These are phyloP conservation scores for Candida maris DNA, from an alignment of 805 yeast genomes.

Conservation along the genomic window DNA sequence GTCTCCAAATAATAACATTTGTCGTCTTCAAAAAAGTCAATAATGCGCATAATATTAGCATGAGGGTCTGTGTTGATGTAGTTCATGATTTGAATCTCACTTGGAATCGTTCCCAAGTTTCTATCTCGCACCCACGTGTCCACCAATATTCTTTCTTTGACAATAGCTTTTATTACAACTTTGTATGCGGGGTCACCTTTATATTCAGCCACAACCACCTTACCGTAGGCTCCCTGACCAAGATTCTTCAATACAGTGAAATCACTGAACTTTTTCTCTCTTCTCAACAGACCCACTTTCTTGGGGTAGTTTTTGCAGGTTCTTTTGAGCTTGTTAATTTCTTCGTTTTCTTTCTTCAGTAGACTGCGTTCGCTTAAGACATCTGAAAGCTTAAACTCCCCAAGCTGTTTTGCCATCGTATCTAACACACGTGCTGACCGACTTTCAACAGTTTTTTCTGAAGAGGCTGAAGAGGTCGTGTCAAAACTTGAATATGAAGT, in stretches of 20 bases:
- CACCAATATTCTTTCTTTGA: slow-evolving; percentile 87
- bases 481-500: slow-evolving; percentile 11
- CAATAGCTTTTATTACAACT: slow-evolving; percentile 83
- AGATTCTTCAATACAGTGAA: slow-evolving; percentile 68
- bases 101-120: slow-evolving; percentile 85
- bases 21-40: slow-evolving; percentile 92
- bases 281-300: slow-evolving; percentile 60
- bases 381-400: slow-evolving; percentile 17
- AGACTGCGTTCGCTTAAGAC: slow-evolving; percentile 40
- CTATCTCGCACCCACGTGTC: slow-evolving; percentile 98
- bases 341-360: slow-evolving; percentile 42
- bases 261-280: slow-evolving; percentile 69
- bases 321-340: slow-evolving; percentile 34
- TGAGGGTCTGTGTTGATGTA: slow-evolving; percentile 75
- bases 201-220: slow-evolving; percentile 77
- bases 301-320: slow-evolving; percentile 48
- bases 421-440: slow-evolving; percentile 10
- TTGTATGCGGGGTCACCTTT: slow-evolving; percentile 57
- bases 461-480: slow-evolving; percentile 11
- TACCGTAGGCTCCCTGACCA: slow-evolving; percentile 98
- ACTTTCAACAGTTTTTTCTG: slow-evolving; percentile 5
- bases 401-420: slow-evolving; percentile 9
- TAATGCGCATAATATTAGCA: slow-evolving; percentile 77
- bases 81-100: slow-evolving; percentile 93
- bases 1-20: slow-evolving; percentile 88